Conservation (phyloP, 2,329 filamentous ascomycete species). For the Alternaria brassicae region DNA sequence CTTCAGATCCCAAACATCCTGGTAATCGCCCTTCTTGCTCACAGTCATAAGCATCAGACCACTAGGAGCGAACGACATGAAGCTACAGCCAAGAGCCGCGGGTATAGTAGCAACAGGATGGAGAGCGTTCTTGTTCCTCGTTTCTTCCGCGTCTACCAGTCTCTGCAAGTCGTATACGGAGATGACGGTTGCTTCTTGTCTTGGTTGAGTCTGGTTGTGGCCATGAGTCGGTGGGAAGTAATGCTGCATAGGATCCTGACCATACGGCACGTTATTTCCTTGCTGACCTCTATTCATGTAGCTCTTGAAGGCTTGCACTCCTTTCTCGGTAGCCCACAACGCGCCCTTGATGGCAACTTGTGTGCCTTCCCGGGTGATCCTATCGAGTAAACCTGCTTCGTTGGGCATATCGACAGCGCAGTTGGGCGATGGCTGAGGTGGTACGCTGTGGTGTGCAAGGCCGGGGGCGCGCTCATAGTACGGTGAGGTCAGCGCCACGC, state of each 20-base stretch:
- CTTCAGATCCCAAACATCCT: slow-evolving; percentile 82
- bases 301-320: slow-evolving; percentile 77
- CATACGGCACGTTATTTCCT: slow-evolving; percentile 29
- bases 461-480: slow-evolving; percentile 64
- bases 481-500: slow-evolving; percentile 62
- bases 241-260: slow-evolving; percentile 52
- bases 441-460: slow-evolving; percentile 67
- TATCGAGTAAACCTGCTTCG: slow-evolving; percentile 74
- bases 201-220: slow-evolving; percentile 60
- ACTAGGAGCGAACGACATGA: slow-evolving; percentile 77
- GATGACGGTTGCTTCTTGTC: slow-evolving; percentile 72
- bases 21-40: slow-evolving; percentile 82
- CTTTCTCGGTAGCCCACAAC: slow-evolving; percentile 78
- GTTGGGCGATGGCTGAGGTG: slow-evolving; percentile 71
- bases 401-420: slow-evolving; percentile 76
- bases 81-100: slow-evolving; percentile 77
- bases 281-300: slow-evolving; percentile 70
- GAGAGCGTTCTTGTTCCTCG: slow-evolving; percentile 58
- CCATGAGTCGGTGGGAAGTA: slow-evolving; percentile 81
- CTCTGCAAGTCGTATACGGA: slow-evolving; percentile 75
- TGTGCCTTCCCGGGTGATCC: slow-evolving; percentile 78
- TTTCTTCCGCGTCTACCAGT: slow-evolving; percentile 58
- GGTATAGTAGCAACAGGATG: slow-evolving; percentile 75
- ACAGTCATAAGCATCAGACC: slow-evolving; percentile 78
- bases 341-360: slow-evolving; percentile 78